Percentiles rank a stretch among this genome's conserved stretches.
Evolutionary conservation across 139 green algal species (phyloP).

Genomic region (Micractinium sp.): DNA sequence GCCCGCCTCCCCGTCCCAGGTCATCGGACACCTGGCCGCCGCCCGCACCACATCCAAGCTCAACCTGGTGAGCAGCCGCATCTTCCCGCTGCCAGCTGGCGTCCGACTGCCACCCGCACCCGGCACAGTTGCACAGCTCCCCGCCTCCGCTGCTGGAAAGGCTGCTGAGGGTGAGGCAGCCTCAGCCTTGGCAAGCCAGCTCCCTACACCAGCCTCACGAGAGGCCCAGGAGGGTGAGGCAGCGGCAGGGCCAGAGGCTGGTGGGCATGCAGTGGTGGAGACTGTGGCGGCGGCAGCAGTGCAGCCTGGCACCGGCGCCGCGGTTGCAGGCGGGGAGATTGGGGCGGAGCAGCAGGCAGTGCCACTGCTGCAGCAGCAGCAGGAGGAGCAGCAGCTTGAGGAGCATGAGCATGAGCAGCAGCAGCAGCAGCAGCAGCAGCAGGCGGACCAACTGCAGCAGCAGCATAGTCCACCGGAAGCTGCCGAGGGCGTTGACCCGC

Average conservation of each 20-base stretch:
- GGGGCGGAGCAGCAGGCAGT: background rate
- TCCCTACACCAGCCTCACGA: slow-evolving; percentile 19
- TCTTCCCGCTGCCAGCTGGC: slow-evolving; percentile 67
- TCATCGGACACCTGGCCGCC: slow-evolving; percentile 46
- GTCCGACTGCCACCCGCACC: background rate
- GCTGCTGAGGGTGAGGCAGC: background rate
- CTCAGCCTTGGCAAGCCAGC: background rate
- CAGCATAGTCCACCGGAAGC: background rate
- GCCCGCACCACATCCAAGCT: slow-evolving; percentile 52
- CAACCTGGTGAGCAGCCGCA: slow-evolving; percentile 43
- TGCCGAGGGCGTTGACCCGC: background rate
- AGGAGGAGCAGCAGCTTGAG: background rate
- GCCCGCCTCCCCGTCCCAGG: background rate
- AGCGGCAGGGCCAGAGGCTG: background rate
- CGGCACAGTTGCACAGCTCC: background rate
- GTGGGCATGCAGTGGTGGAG: background rate
- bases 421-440: background rate
- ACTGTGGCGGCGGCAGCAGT: background rate
- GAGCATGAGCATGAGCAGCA: background rate
- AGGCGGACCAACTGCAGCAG: background rate
- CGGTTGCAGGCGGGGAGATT: background rate
- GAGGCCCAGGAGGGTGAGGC: background rate
- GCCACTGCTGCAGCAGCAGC: background rate
- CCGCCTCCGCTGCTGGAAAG: background rate
- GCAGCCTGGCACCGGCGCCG: background rate